Evolutionary conservation across 1,284 basidiomycete species (phyloP).

Genomic region (Sporisorium sorghi): DNA sequence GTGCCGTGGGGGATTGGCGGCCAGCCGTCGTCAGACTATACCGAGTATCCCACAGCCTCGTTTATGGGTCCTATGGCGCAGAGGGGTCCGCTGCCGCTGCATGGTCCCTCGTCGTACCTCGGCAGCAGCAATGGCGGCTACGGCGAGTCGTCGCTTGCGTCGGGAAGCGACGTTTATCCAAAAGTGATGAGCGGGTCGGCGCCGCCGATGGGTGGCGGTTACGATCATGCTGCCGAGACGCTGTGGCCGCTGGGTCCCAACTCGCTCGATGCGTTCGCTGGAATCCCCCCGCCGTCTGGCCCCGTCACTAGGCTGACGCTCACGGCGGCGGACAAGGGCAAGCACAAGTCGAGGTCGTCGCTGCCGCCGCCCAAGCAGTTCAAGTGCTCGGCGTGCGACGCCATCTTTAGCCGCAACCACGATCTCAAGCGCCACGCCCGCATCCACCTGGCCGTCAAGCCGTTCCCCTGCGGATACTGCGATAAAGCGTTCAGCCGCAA

Average conservation of each 20-base stretch:
- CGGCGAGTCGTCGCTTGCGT: constrained; percentile 23
- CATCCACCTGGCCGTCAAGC: constrained; percentile 66
- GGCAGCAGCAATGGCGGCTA: constrained; percentile 24
- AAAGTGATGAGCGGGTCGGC: constrained; percentile 23
- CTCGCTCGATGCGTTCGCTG: constrained; percentile 47
- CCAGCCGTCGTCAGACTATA: constrained; percentile 20
- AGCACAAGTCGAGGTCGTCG: constrained; percentile 30
- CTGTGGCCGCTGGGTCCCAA: constrained; percentile 40
- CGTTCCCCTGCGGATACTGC: constrained; percentile 58
- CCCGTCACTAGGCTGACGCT: constrained; percentile 35
- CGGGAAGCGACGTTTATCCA: constrained; percentile 21
- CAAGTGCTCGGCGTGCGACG: constrained; percentile 60
- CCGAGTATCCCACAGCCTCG: constrained; percentile 43
- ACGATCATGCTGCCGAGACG: constrained; percentile 37
- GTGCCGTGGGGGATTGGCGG: constrained; percentile 20
- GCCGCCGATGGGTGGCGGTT: constrained; percentile 11
- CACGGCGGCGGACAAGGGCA: constrained; percentile 37
- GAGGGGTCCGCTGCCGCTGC: constrained; percentile 15
- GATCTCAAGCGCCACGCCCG: constrained; percentile 64
- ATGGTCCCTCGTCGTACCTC: constrained; percentile 19
- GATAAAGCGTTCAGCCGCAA: constrained; percentile 64
- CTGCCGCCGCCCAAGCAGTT: constrained; percentile 51
- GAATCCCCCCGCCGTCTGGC: constrained; percentile 29
- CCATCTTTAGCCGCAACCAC: constrained; percentile 64
- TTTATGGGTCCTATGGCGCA: constrained; percentile 30